Evolutionary conservation across 2,329 filamentous ascomycete genomes (phyloP).

Genomic region (Tolypocladium album): DNA sequence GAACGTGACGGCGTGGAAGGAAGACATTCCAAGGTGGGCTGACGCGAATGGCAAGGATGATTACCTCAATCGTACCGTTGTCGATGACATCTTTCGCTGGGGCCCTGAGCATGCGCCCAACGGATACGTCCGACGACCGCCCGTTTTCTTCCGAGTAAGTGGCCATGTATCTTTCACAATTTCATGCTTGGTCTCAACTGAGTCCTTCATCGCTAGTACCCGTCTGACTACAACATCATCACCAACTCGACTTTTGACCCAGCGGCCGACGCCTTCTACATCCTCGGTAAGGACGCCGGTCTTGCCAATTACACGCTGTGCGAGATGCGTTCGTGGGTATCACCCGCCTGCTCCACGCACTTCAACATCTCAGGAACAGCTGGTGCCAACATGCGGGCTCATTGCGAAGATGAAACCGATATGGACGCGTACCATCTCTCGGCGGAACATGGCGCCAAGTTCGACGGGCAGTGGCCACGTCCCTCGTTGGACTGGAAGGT

Average conservation of each 20-base stretch:
- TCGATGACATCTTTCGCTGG: slow-evolving; percentile 65
- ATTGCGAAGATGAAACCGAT: slow-evolving; percentile 49
- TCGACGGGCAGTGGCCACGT: slow-evolving; percentile 12
- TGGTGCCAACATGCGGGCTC: slow-evolving; percentile 48
- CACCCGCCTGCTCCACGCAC: slow-evolving; percentile 55
- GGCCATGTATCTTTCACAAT: slow-evolving; percentile 7
- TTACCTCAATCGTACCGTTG: slow-evolving; percentile 44
- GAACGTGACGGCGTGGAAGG: slow-evolving; percentile 21
- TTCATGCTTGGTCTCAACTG: neutral
- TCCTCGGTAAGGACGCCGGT: slow-evolving; percentile 42
- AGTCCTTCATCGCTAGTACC: slow-evolving; percentile 26
- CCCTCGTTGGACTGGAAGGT: slow-evolving; percentile 40
- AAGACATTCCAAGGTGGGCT: slow-evolving; percentile 22
- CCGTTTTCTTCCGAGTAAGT: slow-evolving; percentile 37
- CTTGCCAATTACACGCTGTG: slow-evolving; percentile 54
- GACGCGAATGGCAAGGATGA: slow-evolving; percentile 13
- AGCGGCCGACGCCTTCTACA: slow-evolving; percentile 45
- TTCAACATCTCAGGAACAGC: slow-evolving; percentile 44
- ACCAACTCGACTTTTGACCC: slow-evolving; percentile 37
- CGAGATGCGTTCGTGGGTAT: slow-evolving; percentile 51
- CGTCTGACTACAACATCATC: slow-evolving; percentile 55
- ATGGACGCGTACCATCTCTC: slow-evolving; percentile 42
- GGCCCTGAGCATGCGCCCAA: slow-evolving; percentile 32
- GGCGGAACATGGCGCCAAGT: slow-evolving; percentile 13
- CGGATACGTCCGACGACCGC: slow-evolving; percentile 28